Conservation (phyloP, 2,329 filamentous ascomycete genomes). For the Sarocladium kiliense region DNA sequence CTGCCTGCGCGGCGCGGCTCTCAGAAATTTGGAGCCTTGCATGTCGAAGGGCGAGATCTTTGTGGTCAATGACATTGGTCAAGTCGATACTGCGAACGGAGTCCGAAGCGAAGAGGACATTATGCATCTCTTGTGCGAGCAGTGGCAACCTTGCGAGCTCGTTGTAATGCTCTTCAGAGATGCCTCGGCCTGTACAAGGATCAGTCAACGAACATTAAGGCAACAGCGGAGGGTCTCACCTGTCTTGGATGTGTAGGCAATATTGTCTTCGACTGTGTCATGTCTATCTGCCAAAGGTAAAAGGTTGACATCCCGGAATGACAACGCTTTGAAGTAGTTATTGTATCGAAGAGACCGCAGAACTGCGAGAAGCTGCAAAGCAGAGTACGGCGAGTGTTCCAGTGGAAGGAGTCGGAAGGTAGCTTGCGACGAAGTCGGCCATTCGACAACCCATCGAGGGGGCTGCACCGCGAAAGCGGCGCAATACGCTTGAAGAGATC, state of each 20-base stretch:
- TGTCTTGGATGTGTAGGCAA: slow-evolving; percentile 48
- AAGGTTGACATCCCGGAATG: slow-evolving; percentile 47
- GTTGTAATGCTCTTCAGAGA: slow-evolving; percentile 43
- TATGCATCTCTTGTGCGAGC: slow-evolving; percentile 52
- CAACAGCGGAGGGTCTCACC: slow-evolving; percentile 28
- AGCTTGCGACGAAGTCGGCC: slow-evolving; percentile 37
- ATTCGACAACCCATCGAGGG: slow-evolving; percentile 47
- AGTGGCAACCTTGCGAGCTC: slow-evolving; percentile 44
- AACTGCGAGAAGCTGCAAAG: slow-evolving; percentile 50
- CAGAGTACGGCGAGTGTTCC: slow-evolving; percentile 34
- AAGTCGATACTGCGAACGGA: slow-evolving; percentile 51
- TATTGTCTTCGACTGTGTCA: slow-evolving; percentile 41
- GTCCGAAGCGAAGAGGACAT: slow-evolving; percentile 49
- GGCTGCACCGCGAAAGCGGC: slow-evolving; percentile 44
- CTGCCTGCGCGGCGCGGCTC: slow-evolving; percentile 18
- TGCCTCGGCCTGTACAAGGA: slow-evolving; percentile 32
- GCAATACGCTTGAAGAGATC: slow-evolving; percentile 50
- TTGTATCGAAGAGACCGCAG: slow-evolving; percentile 54
- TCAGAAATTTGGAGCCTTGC: background rate
- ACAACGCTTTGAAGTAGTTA: slow-evolving; percentile 54
- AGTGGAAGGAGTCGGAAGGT: slow-evolving; percentile 48
- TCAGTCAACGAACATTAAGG: slow-evolving; percentile 1
- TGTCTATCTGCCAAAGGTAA: slow-evolving; percentile 30
- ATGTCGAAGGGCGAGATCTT: slow-evolving; percentile 16
- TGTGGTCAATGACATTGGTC: slow-evolving; percentile 33